phyloP scores from a whole-genome alignment of 1,284 basidiomycete genomes.

The Phellinidium pouzarii region DNA sequence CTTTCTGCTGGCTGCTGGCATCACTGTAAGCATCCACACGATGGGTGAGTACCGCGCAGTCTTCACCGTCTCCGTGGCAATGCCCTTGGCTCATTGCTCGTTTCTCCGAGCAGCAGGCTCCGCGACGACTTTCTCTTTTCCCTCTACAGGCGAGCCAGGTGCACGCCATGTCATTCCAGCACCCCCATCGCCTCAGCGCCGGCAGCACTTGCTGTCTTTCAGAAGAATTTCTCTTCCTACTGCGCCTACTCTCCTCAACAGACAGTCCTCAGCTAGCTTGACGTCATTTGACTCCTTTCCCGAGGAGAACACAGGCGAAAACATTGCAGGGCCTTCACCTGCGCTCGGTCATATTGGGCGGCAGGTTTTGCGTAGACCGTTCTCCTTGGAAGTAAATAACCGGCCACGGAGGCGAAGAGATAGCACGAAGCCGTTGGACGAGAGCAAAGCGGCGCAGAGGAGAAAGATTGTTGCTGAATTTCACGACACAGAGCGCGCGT shows the following conservation, averaged over 20 bases:
- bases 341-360: constrained; percentile 20
- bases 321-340: constrained; percentile 7
- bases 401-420: constrained; percentile 29
- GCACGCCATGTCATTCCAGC: background rate
- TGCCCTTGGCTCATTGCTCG: background rate
- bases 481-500: constrained; percentile 72
- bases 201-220: constrained; percentile 53
- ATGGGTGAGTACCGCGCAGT: background rate
- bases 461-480: constrained; percentile 67
- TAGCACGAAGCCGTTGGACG: constrained; percentile 30
- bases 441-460: constrained; percentile 38
- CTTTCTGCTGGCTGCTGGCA: background rate
- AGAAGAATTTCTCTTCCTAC: constrained; percentile 71
- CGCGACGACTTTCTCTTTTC: constrained; percentile 10
- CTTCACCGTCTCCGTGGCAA: too few relatives aligned
- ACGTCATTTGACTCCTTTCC: constrained; percentile 62
- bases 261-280: constrained; percentile 61
- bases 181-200: constrained; percentile 17
- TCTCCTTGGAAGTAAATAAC: constrained; percentile 30
- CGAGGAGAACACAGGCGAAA: constrained; percentile 34
- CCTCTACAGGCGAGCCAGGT: constrained; percentile 8
- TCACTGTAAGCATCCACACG: background rate
- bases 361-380: constrained; percentile 21
- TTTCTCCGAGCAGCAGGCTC: background rate
- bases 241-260: constrained; percentile 44